Evolutionary conservation across 768 basidiomycete species (phyloP), one percentile per base, ranked within the genome.

Genomic region (Suillus clintonianus): DNA sequence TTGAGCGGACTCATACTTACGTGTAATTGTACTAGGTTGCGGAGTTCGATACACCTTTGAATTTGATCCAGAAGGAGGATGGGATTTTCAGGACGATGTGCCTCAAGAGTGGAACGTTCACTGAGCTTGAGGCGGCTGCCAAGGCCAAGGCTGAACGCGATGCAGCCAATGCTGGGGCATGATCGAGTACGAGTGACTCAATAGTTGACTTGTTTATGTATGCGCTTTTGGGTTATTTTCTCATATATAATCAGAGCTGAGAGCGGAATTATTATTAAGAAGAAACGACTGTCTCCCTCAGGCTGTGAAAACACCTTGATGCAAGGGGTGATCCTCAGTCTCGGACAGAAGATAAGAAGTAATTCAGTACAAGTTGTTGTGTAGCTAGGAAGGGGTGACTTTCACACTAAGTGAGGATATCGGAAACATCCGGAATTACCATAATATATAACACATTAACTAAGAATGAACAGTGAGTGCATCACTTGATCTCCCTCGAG

Each of bases 81-180:
- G 88, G 91, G 0, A 80, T 88, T n/a, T 90, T 90, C 71, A 79
- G 85, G 48, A 81, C 78, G 48, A 89, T 91, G 89, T 89, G 88
- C 67, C 73, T 87, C 60, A 87, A 89, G 79, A 90, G 89, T 62
- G 89, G 89, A 39, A 86, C 83, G 22, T 90, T 82, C 67, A 67
- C 73, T 1, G 87, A 89, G 67, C 74, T 91, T 61, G 89, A 90
- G 72, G 78, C 76, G 22, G 81, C 79, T 7, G 89, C 88, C 2
- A 86, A 79, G 70, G 82, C 79, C 39, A 74, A 74, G 65, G 75
- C 67, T 17, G 73, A 73, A 51, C 50, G 41, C 19, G 63, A 62
- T 62, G 36, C 13, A 15, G 36, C 15, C 4, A 32, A 27, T 4
- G 24, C 54, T 24, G 17, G 53, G 17, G 36, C 36, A 15, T 56